These are phyloP conservation scores for Citrus glauca DNA, from an alignment of 345 rosid genomes.

Conservation along the genomic window DNA sequence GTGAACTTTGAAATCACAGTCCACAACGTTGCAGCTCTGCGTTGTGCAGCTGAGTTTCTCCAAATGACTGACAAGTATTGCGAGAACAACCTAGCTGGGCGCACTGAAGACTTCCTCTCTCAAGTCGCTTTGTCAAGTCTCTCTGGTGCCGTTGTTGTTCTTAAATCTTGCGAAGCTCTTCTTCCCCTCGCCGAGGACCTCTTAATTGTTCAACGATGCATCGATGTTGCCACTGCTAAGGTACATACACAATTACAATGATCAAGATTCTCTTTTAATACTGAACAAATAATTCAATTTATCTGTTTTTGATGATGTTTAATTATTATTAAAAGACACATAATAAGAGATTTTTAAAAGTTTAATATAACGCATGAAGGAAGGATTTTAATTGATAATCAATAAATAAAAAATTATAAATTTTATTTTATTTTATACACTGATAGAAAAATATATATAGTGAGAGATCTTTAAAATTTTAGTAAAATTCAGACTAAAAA, in stretches of 20 bases:
- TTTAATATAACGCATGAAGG: no score
- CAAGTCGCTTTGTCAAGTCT: conserved; percentile 84
- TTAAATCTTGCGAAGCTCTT: conserved; percentile 77
- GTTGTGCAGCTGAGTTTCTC: conserved; percentile 82
- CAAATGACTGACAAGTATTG: conserved; percentile 81
- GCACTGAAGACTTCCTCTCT: conserved; percentile 81
- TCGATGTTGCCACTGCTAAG: conserved; percentile 60
- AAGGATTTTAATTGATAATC: rapidly evolving
- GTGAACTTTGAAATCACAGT: conserved; percentile 95
- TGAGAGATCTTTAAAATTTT: no score
- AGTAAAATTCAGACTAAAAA: no score
- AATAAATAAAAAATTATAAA: no score
- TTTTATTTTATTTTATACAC: no score
- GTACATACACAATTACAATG: conserved; percentile 20
- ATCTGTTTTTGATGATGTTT: no score
- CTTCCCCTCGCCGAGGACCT: conserved; percentile 77
- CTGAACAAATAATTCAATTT: no score
- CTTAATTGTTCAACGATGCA: conserved; percentile 60
- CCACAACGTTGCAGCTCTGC: conserved; percentile 87
- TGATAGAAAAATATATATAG: no score
- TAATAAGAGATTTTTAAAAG: rapidly evolving
- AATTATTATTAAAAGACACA: no score
- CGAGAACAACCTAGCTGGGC: conserved; percentile 66
- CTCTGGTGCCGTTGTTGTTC: conserved; percentile 78
- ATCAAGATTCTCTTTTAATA: no score